phyloP scores from a whole-genome alignment of 1,284 basidiomycete species.

The Ustilago sp. region DNA sequence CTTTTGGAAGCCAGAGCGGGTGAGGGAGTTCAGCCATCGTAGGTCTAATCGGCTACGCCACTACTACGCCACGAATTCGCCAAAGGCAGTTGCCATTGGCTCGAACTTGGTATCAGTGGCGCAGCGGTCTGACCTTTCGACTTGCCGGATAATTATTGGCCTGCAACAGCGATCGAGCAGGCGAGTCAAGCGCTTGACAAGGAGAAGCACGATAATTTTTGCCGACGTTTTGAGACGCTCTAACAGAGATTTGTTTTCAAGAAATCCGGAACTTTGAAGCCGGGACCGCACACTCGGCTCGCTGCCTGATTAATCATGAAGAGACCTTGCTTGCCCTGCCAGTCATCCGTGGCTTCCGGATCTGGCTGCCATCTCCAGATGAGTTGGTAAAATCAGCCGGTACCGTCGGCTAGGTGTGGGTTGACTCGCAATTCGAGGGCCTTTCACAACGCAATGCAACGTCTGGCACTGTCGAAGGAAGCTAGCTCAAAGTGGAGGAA shows the following conservation, averaged over 20 bases:
- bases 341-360: too few species aligned
- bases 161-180: neutral
- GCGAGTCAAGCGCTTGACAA: neutral
- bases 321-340: too few species aligned
- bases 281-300: neutral
- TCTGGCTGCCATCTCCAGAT: too few species aligned
- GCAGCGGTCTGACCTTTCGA: neutral
- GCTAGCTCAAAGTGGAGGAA: constrained; percentile 7
- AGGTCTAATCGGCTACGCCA: too few species aligned
- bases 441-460: too few species aligned
- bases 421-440: neutral
- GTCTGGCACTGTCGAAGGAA: too few species aligned
- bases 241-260: neutral
- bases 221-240: neutral
- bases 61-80: too few species aligned
- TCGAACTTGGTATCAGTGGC: neutral
- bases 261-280: neutral
- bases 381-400: too few species aligned
- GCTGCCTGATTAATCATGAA: neutral
- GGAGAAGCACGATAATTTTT: neutral
- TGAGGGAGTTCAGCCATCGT: too few species aligned
- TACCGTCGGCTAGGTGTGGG: too few species aligned
- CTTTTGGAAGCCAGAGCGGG: too few species aligned
- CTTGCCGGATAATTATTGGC: neutral
- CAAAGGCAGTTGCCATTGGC: neutral